Base-by-base conservation (phyloP, 805 yeast genomes). In the Vanderwaltozyma polyspora region DNA sequence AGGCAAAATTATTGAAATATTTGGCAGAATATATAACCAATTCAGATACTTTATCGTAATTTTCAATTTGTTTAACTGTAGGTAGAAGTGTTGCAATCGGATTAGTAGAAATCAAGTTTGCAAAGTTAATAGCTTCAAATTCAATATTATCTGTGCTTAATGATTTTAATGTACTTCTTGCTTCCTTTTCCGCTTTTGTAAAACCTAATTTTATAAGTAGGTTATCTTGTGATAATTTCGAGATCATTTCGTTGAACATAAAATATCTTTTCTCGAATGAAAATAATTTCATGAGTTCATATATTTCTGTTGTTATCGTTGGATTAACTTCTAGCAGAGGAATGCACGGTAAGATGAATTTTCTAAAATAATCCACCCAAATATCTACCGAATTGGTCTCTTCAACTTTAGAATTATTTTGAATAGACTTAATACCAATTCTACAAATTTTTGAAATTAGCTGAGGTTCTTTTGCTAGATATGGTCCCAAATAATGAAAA, bases 21-120 rank as follows among this genome's bases (percentile, higher is more conserved):
- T 74, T 63, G 0, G 95, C 85, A 6, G 91, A 73, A 31, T 79
- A 79, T 8, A 84, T 86, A 6, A 89, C 75, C 37, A 89, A 64
- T 25, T 74, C 76, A 29, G 79, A 80, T 42, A 89, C 70, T 50
- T 89, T 89, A 50, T 81, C 94, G 52, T 89, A 89, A 61, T 91
- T 84, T 56, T 89, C 97, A 42, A 89, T 74, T 50, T 85, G 95
- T 30, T 74, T 74, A 9, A 87, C 65, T 30, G 83, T 68, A 0
- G 82, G 77, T 16, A 72, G 60, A 29, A 87, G 71, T 11, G 86
- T 74, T 2, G 93, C 79, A 14, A 86, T 52, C 2, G 97, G 96
- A 52, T 84, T 84, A 1, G 80, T 60, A 39, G 74, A 76, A 15
- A 86, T 70, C 10, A 84, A 65, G 43, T 77, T 76, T 0, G 93